phyloP scores from a whole-genome alignment of 1,139 yeast genomes.

The Fermentozyma sake region DNA sequence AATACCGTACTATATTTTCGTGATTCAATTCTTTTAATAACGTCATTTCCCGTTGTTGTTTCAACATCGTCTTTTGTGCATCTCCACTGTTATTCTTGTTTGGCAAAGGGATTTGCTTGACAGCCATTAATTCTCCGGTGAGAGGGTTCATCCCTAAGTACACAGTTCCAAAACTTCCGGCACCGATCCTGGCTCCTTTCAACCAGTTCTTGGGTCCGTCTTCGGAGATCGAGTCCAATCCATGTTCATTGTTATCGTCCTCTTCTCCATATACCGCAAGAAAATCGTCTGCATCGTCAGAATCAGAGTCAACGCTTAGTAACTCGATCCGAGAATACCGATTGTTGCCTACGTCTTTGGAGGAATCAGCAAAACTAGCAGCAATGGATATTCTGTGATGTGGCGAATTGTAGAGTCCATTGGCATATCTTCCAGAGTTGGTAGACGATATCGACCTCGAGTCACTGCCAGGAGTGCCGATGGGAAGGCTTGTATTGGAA shows the following conservation, averaged over 20 bases:
- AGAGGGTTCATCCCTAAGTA: slow-evolving; percentile 87
- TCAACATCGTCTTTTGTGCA: slow-evolving; percentile 61
- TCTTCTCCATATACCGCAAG: slow-evolving; percentile 16
- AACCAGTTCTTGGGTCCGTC: slow-evolving; percentile 77
- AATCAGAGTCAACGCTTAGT: slow-evolving; percentile 40
- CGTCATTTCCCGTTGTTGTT: slow-evolving; percentile 84
- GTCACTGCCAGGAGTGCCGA: slow-evolving; percentile 13
- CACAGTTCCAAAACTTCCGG: slow-evolving; percentile 93
- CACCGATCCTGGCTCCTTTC: slow-evolving; percentile 88
- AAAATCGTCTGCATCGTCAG: slow-evolving; percentile 37
- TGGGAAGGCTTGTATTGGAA: slow-evolving; percentile 1
- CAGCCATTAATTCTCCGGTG: slow-evolving; percentile 96
- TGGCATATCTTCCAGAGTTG: slow-evolving; percentile 1
- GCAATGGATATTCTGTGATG: slow-evolving; percentile 32
- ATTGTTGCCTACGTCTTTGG: slow-evolving; percentile 16
- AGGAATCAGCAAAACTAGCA: slow-evolving; percentile 23
- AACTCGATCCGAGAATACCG: slow-evolving; percentile 49
- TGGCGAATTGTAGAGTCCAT: slow-evolving; percentile 6
- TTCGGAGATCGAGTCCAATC: slow-evolving; percentile 16
- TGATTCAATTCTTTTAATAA: slow-evolving; percentile 78
- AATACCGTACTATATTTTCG: slow-evolving; percentile 86
- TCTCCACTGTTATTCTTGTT: slow-evolving; percentile 34
- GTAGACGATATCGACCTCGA: slow-evolving; percentile 6
- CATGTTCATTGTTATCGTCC: slow-evolving; percentile 20
- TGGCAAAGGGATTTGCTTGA: slow-evolving; percentile 82